Evolutionary conservation across 495 filamentous ascomycete species (phyloP).

Genomic region (Lasiosphaeria miniovina): DNA sequence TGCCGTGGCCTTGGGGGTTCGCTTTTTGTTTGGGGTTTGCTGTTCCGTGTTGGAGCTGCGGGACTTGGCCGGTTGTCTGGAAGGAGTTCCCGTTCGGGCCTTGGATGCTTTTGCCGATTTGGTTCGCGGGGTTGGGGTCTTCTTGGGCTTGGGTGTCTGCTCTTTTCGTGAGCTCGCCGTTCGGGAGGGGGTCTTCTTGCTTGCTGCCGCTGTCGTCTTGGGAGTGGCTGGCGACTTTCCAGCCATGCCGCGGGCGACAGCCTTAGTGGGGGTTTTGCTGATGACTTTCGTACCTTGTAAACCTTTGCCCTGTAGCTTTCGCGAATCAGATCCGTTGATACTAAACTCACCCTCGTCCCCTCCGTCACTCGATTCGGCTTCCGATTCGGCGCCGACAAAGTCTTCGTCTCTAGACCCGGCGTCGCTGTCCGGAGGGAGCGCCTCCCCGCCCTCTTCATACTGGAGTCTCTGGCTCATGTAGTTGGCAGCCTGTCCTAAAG

Average conservation of each 20-base stretch:
- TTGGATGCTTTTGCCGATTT: not conserved
- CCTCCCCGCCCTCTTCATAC: conserved; percentile 29
- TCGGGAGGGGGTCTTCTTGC: conserved; percentile 10
- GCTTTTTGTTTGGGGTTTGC: not conserved
- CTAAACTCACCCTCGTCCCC: conserved; percentile 22
- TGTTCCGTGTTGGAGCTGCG: too few species aligned
- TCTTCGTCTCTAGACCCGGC: conserved; percentile 28
- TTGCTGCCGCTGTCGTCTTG: not conserved
- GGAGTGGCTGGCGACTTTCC: conserved; percentile 14
- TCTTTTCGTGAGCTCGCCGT: conserved; percentile 21
- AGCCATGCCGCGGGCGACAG: conserved; percentile 1
- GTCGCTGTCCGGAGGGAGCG: conserved; percentile 26
- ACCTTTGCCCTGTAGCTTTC: conserved; percentile 10
- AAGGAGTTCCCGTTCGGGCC: conserved; percentile 6
- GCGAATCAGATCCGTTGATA: conserved; percentile 10
- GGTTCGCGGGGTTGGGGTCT: not conserved
- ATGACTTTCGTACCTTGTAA: conserved; percentile 8
- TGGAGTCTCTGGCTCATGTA: conserved; percentile 25
- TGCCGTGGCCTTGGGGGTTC: too few species aligned
- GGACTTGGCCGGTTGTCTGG: not conserved
- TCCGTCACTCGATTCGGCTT: conserved; percentile 23
- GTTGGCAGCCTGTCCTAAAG: conserved; percentile 25
- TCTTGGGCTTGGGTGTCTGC: conserved; percentile 13
- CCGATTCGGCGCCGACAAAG: conserved; percentile 33
- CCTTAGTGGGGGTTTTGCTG: conserved; percentile 3